Evolutionary conservation across 345 rosid genomes (phyloP), one percentile per base, ranked within the genome.

Genomic region (Nephelium lappaceum): DNA sequence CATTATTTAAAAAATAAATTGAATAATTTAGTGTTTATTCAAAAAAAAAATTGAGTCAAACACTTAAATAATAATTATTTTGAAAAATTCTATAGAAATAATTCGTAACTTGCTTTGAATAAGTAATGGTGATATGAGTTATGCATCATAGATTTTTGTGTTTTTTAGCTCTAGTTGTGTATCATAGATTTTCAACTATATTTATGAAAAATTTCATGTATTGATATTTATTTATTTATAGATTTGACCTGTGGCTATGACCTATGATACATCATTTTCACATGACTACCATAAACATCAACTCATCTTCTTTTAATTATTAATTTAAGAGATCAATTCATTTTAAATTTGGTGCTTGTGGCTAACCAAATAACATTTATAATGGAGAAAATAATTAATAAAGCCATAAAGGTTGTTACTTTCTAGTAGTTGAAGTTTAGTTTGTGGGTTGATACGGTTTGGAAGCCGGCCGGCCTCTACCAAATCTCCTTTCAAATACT

Each of bases 391-490:
- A 31, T 19, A 19, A 72, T n/a, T 60, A 5, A 16, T 70, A 57
- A 72, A 60, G 36, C 36, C 36, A 31, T 31, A 31, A 60, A 21
- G 12, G 12, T 19, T 21, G n/a, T 58, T 38, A 11, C 11, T 39
- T n/a, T 36, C 12, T n/a, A 14, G 53, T 39, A 9, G 27, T 39
- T 60, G 66, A 73, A 38, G 38, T 39, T n/a, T 39, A 3, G 67
- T 73, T 60, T 58, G 5, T 39, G 47, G 6, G 75, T 72, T 55
- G 65, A 57, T 36, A 55, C 49, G 10, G 51, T 58, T 39, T 41
- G 66, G 51, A 21, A 73, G 68, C 55, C 67, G 67, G 76, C 76
- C 67, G 67, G 76, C 76, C 67, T n/a, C 5, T 41, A 61, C 67
- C 67, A 6, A 60, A 21, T 41, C 45, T 23, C 1, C 38, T 11